Evolutionary conservation across 2,329 filamentous ascomycete genomes (phyloP).

Genomic region (Phaeosphaeriaceae sp.): DNA sequence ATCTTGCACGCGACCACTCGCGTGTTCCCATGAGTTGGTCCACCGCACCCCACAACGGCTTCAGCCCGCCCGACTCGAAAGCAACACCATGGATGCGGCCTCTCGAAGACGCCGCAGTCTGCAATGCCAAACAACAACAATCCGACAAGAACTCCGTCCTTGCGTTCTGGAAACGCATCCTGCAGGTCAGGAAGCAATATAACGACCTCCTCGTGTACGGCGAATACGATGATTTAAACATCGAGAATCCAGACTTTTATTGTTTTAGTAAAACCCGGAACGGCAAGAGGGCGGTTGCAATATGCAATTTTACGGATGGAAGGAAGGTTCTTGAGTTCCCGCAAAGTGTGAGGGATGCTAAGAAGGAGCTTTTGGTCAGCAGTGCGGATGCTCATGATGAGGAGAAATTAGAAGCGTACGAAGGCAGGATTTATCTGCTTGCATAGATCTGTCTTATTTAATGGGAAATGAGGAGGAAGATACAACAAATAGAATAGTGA

Average conservation of each 20-base stretch:
- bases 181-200: slow-evolving; percentile 62
- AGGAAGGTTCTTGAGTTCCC: slow-evolving; percentile 44
- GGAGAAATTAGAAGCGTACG: slow-evolving; percentile 30
- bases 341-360: slow-evolving; percentile 33
- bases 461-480: neutral
- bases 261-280: slow-evolving; percentile 46
- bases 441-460: slow-evolving; percentile 1
- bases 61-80: slow-evolving; percentile 55
- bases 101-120: slow-evolving; percentile 59
- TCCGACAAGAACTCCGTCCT: slow-evolving; percentile 56
- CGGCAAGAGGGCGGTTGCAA: slow-evolving; percentile 34
- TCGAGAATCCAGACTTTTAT: slow-evolving; percentile 64
- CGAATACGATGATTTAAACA: slow-evolving; percentile 60
- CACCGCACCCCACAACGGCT: slow-evolving; percentile 63
- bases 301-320: slow-evolving; percentile 46
- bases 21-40: slow-evolving; percentile 74
- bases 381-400: slow-evolving; percentile 24
- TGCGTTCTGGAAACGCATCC: slow-evolving; percentile 65
- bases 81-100: slow-evolving; percentile 66
- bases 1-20: slow-evolving; percentile 69
- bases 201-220: slow-evolving; percentile 68
- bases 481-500: neutral
- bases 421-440: slow-evolving; percentile 40
- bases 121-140: slow-evolving; percentile 65
- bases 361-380: slow-evolving; percentile 34